Evolutionary conservation across 257 asterid genomes (phyloP), one percentile per base, ranked within the genome.

Genomic region (Leptodermis oblonga): DNA sequence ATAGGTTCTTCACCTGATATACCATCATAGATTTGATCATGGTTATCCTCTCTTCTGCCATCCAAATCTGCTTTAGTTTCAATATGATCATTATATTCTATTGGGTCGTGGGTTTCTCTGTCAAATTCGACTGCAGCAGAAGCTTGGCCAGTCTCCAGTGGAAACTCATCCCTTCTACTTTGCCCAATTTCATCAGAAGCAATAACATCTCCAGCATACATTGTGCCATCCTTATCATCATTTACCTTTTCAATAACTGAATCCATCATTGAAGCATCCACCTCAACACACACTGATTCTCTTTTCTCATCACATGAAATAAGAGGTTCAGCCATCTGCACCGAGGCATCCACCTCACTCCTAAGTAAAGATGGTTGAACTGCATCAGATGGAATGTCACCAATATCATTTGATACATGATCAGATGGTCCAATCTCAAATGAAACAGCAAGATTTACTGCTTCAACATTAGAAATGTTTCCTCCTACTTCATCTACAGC

Each of bases 261-360:
- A 76, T 76, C 78, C 72, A 76, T 49, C 68, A 61, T 20, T n/a
- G 75, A 51, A 60, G 72, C 56, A 62, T 80, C 83, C 73, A 79
- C 74, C 76, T 65, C 84, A 14, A 39, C 61, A 12, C 75, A 66
- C 20, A 69, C 75, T 8, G 36, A 53, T 71, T 78, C 73, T 49
- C 20, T 70, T 76, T 73, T 82, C 77, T 81, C 62, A 77, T 77
- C 73, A 48, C 73, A 77, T 36, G 83, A 76, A 73, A 74, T 65
- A 63, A 64, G 72, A 25, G 68, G 66, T 51, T 67, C 68, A 53
- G 78, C 87, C 0, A 56, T 60, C 73, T 68, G 65, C 49, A 52
- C 67, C 52, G 55, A 37, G 72, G 79, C 76, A 73, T 71, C 79
- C 65, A 73, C 36, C 71, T 59, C 86, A 25, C 65, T 68, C 48